Evolutionary conservation across 768 basidiomycete genomes (phyloP), one percentile per base, ranked within the genome.

Genomic region (Russula foetens): DNA sequence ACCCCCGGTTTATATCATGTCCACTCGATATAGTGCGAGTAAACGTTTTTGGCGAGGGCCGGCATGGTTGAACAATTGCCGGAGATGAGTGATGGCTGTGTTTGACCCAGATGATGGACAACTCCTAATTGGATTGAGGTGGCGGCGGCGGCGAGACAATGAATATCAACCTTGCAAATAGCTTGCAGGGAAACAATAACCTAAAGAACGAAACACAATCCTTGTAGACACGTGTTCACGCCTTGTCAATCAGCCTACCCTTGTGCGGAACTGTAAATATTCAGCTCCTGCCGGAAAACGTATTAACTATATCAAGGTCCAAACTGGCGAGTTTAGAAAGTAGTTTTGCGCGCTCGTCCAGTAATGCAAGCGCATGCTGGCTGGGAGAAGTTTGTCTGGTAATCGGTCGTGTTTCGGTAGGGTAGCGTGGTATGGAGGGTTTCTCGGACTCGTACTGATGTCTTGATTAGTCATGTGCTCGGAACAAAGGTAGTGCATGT

Each of bases 341-440:
- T 24, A 87, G 67, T 41, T 76, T 72, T 0, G 84, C 83, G 0
- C 85, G 80, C 64, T 86, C 82, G 17, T 80, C 78, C 19, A 86
- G 61, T 7, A 88, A 74, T 14, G 78, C 73, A 19, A 79, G 70
- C 1, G 81, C 84, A 39, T 77, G 75, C 19, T 78, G 70, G 41
- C 73, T 72, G 7, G 77, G 74, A 2, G 75, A 76, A 33, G 66
- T 71, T 58, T 75, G 73, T 35, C 71, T 65, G 7, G 74, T 76
- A 17, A 70, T 41, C 41, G 70, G 56, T 14, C 61, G 58, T 48
- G 45, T 41, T 39, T 39, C 57, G 50, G 44, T 33, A 29, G 55
- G 14, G 21, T 58, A 33, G 24, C 29, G 29, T 26, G 66, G 45
- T 44, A 33, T 44, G 43, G 29, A 50, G 17, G 58, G 47, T 8